These are phyloP conservation scores for Paramecium octaurelia DNA, from an alignment of 73 alveolate genomes.

Conservation along the genomic window DNA sequence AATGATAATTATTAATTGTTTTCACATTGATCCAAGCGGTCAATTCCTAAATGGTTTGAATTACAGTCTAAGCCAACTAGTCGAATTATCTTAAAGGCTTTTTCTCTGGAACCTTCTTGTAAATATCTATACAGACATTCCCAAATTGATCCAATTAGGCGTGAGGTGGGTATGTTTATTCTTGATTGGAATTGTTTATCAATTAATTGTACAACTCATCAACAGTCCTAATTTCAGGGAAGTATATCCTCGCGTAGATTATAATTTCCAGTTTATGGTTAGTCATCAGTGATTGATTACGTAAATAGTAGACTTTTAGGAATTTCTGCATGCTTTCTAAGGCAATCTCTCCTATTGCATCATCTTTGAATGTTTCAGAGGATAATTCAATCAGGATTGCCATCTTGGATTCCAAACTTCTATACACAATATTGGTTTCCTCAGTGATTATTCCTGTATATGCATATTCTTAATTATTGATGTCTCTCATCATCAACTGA, in stretches of 20 bases:
- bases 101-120: neutral
- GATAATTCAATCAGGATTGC: conserved; percentile 3
- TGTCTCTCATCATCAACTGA: neutral
- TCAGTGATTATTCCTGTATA: conserved; percentile 17
- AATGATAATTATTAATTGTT: neutral
- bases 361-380: neutral
- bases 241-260: neutral
- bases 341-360: conserved; percentile 35
- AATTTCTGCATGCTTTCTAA: neutral
- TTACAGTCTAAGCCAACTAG: neutral
- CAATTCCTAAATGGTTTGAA: neutral
- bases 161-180: neutral
- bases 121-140: conserved; percentile 1
- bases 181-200: neutral
- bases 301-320: neutral
- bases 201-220: neutral
- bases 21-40: neutral
- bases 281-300: neutral
- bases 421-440: neutral
- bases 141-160: neutral
- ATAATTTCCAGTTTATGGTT: conserved; percentile 28
- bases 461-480: neutral
- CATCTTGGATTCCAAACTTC: neutral
- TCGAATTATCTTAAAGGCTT: neutral
- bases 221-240: neutral